Conservation (phyloP, 805 yeast species). For the Cyberlindnera xishuangbannaensis region DNA sequence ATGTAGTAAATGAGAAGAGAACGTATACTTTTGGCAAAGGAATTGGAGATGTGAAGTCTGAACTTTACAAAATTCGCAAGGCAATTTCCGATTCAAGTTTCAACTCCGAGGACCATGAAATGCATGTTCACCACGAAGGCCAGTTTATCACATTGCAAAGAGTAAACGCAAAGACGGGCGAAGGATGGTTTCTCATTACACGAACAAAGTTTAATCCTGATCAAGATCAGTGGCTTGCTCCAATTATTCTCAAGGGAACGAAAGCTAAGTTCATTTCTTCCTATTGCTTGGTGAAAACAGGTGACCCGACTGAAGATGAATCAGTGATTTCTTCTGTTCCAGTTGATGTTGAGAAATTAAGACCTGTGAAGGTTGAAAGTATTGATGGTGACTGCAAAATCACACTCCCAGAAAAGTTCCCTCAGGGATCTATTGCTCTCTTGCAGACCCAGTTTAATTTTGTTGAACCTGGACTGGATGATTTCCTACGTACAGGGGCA, state of each 20-base stretch:
- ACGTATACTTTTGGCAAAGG: slow-evolving; percentile 55
- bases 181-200: slow-evolving; percentile 85
- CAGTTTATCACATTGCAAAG: slow-evolving; percentile 90
- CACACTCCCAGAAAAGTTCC: slow-evolving; percentile 56
- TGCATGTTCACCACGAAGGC: slow-evolving; percentile 91
- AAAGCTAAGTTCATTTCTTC: slow-evolving; percentile 52
- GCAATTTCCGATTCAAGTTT: slow-evolving; percentile 45
- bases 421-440: slow-evolving; percentile 88
- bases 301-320: slow-evolving; percentile 37
- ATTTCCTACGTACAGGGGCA: slow-evolving; percentile 69
- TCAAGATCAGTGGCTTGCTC: slow-evolving; percentile 48
- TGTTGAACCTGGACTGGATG: slow-evolving; percentile 61
- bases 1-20: slow-evolving; percentile 74
- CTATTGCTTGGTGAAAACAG: slow-evolving; percentile 47
- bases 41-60: slow-evolving; percentile 65
- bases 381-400: slow-evolving; percentile 47
- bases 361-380: slow-evolving; percentile 41
- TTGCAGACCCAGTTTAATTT: slow-evolving; percentile 63
- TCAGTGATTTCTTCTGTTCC: slow-evolving; percentile 59
- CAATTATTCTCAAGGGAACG: slow-evolving; percentile 56
- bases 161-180: slow-evolving; percentile 74
- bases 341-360: slow-evolving; percentile 49
- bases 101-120: slow-evolving; percentile 63
- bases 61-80: slow-evolving; percentile 52
- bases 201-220: slow-evolving; percentile 62